phyloP scores from a whole-genome alignment of 2,329 filamentous ascomycete genomes.

The Trichophyton benhamiae region DNA sequence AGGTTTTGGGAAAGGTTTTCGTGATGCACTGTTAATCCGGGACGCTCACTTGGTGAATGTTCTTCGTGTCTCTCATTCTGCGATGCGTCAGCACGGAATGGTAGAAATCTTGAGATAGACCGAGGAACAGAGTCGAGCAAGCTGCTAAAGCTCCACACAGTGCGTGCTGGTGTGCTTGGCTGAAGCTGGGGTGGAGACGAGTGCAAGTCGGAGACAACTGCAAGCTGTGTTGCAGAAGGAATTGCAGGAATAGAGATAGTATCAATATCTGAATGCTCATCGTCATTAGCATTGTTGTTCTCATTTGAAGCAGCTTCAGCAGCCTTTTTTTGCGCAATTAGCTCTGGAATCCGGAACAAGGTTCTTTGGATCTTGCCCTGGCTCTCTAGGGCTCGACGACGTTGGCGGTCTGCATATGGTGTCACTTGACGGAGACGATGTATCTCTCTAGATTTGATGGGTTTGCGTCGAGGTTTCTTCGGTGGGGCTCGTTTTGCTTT shows the following conservation, averaged over 20 bases:
- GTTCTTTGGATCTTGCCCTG: constrained; percentile 25
- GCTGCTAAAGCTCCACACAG: constrained; percentile 21
- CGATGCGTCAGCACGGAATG: constrained; percentile 11
- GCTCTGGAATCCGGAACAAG: constrained; percentile 23
- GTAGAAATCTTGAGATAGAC: constrained; percentile 19
- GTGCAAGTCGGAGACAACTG: neutral
- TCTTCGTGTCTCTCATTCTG: constrained; percentile 8
- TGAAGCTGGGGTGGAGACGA: neutral
- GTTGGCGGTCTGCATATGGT: constrained; percentile 22
- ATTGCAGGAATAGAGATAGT: neutral
- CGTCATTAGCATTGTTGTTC: neutral
- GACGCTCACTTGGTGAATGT: constrained; percentile 10
- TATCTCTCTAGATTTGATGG: constrained; percentile 5
- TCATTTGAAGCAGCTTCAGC: constrained; percentile 11
- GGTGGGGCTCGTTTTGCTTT: neutral
- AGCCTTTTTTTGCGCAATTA: constrained; percentile 22
- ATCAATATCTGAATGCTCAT: neutral
- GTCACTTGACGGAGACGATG: constrained; percentile 11
- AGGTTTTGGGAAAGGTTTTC: constrained; percentile 5
- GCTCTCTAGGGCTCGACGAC: constrained; percentile 20
- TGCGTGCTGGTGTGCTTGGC: constrained; percentile 10
- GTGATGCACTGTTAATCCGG: neutral
- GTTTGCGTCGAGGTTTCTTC: neutral
- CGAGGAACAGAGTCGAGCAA: constrained; percentile 23
- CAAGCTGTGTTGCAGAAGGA: neutral